Evolutionary conservation across 331 rosid genomes (phyloP).

Genomic region (Pyracantha coccinea): DNA sequence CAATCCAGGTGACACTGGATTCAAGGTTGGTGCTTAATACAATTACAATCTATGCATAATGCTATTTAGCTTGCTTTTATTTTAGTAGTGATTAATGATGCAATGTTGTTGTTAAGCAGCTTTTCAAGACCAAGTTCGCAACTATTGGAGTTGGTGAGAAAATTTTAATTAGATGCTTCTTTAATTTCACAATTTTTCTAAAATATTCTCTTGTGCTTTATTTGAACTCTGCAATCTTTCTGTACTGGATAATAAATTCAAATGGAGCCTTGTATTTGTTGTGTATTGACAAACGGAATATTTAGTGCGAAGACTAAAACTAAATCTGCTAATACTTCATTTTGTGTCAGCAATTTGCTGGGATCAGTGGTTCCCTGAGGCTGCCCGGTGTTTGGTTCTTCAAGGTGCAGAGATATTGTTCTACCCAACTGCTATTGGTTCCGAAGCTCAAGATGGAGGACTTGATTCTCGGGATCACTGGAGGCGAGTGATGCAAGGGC

Average conservation of each 20-base stretch:
- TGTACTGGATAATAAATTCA: background rate
- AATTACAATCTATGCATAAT: background rate
- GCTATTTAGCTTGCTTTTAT: background rate
- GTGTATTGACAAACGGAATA: background rate
- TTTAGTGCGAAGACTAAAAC: constrained; percentile 9
- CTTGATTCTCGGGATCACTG: constrained; percentile 91
- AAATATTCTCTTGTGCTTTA: background rate
- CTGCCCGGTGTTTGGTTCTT: constrained; percentile 91
- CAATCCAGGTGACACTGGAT: constrained; percentile 95
- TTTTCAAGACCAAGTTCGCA: constrained; percentile 82
- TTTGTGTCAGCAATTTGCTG: constrained; percentile 80
- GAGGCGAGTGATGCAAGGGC: constrained; percentile 98
- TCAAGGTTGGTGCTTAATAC: constrained; percentile 54
- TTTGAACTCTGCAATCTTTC: background rate
- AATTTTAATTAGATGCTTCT: constrained; percentile 1
- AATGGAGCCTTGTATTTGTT: background rate
- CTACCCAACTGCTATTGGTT: constrained; percentile 98
- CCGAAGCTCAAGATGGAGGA: constrained; percentile 81
- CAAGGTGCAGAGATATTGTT: constrained; percentile 97
- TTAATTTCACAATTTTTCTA: background rate
- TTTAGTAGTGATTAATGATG: constrained; percentile 11
- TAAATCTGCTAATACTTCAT: constrained; percentile 11
- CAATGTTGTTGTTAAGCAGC: constrained; percentile 44
- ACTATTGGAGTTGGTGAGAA: constrained; percentile 90
- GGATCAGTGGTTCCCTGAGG: constrained; percentile 99